Evolutionary conservation across 306 rosid species (phyloP), one percentile per base, ranked within the genome.

Genomic region (Glycine latifolia): DNA sequence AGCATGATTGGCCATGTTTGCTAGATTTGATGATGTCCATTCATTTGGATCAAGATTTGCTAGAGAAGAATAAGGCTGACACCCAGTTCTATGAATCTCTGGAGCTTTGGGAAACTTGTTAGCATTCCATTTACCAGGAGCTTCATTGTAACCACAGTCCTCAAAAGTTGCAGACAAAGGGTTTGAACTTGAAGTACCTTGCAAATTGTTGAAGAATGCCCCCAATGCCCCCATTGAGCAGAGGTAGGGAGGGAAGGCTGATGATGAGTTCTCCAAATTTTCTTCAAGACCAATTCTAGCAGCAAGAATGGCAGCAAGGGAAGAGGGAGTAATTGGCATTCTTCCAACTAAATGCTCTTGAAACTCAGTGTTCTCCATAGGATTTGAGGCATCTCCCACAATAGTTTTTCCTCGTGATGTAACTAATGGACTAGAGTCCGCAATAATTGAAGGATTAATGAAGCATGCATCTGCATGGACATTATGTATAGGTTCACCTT

Each of bases 251-350:
- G 80, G 77, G 37, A 88, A 74, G 63, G 83, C 76, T 26, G 85
- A 56, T 26, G 85, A 56, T 14, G 86, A 80, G 39, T 82, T 85
- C 76, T 87, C 85, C 4, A 87, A 83, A 71, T 85, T 80, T 15
- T 85, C 94, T 79, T 84, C 89, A 85, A 89, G 81, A 50, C 63
- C 82, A 50, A 69, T 79, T 65, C 87, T 87, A 26, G 88, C 74
- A n/a, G 91, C 83, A 20, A 83, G 83, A 82, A 79, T 62, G 67
- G 83, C 80, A 75, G 90, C 89, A 53, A 81, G 76, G 12, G 91
- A 80, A 84, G 86, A 77, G 50, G 89, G 82, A 79, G 81, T 53
- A 17, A 72, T 48, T 5, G 89, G 86, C 7, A 66, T 63, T 61
- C 76, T 85, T 66, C 79, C 81, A 70, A 78, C 85, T 55, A 76